Evolutionary conservation across 306 rosid genomes (phyloP).

Genomic region (Potentilla sterilis): DNA sequence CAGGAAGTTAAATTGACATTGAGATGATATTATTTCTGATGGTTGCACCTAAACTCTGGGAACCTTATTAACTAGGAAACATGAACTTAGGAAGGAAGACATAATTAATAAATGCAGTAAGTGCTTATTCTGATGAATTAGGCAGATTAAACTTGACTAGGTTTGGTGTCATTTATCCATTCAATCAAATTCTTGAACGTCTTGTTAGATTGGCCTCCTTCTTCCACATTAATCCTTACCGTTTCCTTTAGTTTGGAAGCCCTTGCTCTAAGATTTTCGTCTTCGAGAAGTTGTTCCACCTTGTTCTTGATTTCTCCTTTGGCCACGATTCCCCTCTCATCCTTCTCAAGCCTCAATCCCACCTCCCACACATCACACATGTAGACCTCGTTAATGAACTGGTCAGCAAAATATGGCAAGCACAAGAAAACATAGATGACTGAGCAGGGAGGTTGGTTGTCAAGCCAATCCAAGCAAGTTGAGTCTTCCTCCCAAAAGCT

Average conservation of each 20-base stretch:
- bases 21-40: not conserved
- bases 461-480: constrained; percentile 54
- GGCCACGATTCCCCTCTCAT: constrained; percentile 31
- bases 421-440: constrained; percentile 25
- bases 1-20: not conserved
- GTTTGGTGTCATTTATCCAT: constrained; percentile 35
- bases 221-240: constrained; percentile 14
- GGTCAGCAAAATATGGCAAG: constrained; percentile 76
- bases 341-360: constrained; percentile 33
- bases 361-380: constrained; percentile 39
- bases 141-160: too few species aligned
- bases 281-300: constrained; percentile 38
- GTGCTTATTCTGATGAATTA: too few species aligned
- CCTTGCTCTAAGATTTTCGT: constrained; percentile 39
- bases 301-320: constrained; percentile 43
- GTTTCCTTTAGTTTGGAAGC: not conserved
- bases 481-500: constrained; percentile 26
- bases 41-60: too few species aligned
- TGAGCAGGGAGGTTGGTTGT: constrained; percentile 22
- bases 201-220: constrained; percentile 41
- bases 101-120: too few species aligned
- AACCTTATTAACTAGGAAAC: too few species aligned
- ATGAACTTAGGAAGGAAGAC: too few species aligned
- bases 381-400: constrained; percentile 29
- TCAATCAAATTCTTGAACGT: not conserved